A percentile compares a stretch with the other conserved stretches of the same genome.
Conservation (phyloP, 2,329 filamentous ascomycete species). For the Phialophora tarda region DNA sequence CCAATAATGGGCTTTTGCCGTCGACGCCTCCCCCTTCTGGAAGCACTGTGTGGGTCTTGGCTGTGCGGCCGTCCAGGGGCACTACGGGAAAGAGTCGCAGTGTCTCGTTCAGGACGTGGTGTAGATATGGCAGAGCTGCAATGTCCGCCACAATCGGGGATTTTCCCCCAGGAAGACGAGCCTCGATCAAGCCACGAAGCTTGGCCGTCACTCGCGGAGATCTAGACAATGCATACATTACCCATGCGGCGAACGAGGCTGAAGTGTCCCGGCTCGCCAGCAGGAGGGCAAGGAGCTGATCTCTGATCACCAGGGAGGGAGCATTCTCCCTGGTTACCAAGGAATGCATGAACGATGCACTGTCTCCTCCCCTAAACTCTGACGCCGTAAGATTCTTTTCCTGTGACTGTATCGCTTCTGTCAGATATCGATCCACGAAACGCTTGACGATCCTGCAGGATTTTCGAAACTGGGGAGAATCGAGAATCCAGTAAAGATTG, state of each 20-base stretch:
- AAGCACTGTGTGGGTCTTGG: slow-evolving; percentile 50
- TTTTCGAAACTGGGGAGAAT: slow-evolving; percentile 46
- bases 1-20: slow-evolving; percentile 53
- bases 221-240: slow-evolving; percentile 42
- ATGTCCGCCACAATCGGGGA: slow-evolving; percentile 13
- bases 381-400: slow-evolving; percentile 16
- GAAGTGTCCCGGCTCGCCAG: slow-evolving; percentile 47
- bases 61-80: slow-evolving; percentile 47
- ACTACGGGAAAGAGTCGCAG: slow-evolving; percentile 53
- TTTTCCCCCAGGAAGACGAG: slow-evolving; percentile 37
- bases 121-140: slow-evolving; percentile 20
- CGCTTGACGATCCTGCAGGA: slow-evolving; percentile 17
- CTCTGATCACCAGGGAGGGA: slow-evolving; percentile 36
- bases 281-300: slow-evolving; percentile 44
- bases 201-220: slow-evolving; percentile 32
- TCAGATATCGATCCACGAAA: slow-evolving; percentile 18
- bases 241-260: slow-evolving; percentile 43
- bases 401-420: slow-evolving; percentile 4
- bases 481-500: slow-evolving; percentile 47
- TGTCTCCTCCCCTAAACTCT: slow-evolving; percentile 20
- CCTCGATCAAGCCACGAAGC: slow-evolving; percentile 22
- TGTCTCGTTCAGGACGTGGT: slow-evolving; percentile 42
- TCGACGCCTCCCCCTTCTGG: slow-evolving; percentile 57
- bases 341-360: slow-evolving; percentile 37
- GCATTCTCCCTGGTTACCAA: slow-evolving; percentile 33